phyloP scores from a whole-genome alignment of 768 basidiomycete genomes.

The Hebeloma cylindrosporum region DNA sequence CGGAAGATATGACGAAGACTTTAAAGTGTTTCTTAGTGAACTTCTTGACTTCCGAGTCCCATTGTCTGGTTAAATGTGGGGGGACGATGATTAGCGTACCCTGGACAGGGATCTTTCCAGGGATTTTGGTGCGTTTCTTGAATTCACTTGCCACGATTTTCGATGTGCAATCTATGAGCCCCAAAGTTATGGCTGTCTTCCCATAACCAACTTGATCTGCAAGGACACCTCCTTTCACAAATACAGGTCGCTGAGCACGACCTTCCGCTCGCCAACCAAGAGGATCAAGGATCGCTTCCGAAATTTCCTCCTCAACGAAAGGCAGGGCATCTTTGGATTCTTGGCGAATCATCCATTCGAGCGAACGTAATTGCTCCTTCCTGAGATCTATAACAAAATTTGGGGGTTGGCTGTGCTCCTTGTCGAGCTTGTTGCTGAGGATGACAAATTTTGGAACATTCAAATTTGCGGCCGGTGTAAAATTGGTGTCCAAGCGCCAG shows the following conservation, averaged over 20 bases:
- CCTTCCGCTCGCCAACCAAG: conserved; percentile 96
- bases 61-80: conserved; percentile 86
- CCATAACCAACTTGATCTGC: conserved; percentile 98
- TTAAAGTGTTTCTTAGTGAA: conserved; percentile 68
- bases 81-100: conserved; percentile 87
- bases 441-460: conserved; percentile 67
- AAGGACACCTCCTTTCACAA: conserved; percentile 84
- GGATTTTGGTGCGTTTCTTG: conserved; percentile 38
- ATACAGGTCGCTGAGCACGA: conserved; percentile 74
- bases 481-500: conserved; percentile 84
- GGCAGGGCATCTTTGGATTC: conserved; percentile 64
- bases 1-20: conserved; percentile 65
- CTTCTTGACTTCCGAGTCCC: conserved; percentile 83
- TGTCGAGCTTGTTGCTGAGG: conserved; percentile 72
- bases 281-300: conserved; percentile 83
- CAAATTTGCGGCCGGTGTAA: conserved; percentile 60
- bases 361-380: conserved; percentile 83
- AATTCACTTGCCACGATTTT: conserved; percentile 60
- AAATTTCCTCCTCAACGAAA: conserved; percentile 93
- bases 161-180: conserved; percentile 74
- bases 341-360: conserved; percentile 89
- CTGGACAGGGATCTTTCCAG: conserved; percentile 74
- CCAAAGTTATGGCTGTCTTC: conserved; percentile 93
- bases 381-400: conserved; percentile 75
- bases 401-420: conserved; percentile 72